These are phyloP conservation scores for Blastosporella zonata DNA, from an alignment of 1,284 basidiomycete genomes.

Conservation along the genomic window DNA sequence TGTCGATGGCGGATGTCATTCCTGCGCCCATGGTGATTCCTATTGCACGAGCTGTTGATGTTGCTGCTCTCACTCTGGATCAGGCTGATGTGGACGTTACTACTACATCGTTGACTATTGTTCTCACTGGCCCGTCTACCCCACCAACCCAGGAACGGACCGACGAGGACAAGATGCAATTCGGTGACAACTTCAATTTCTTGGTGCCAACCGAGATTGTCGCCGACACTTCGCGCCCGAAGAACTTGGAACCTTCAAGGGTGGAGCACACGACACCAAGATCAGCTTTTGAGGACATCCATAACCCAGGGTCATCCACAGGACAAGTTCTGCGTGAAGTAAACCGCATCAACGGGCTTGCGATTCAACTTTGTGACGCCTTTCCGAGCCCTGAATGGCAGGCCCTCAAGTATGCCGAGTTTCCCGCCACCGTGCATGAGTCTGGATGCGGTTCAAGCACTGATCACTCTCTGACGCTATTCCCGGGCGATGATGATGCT, in stretches of 20 bases:
- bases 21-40: not conserved
- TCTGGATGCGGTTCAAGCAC: not conserved
- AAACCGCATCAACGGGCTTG: not conserved
- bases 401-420: too few relatives aligned
- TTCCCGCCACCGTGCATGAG: too few relatives aligned
- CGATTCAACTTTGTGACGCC: not conserved
- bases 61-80: not conserved
- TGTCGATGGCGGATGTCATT: conserved; percentile 18
- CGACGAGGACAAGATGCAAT: not conserved
- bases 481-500: not conserved
- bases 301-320: not conserved
- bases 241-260: not conserved
- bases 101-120: conserved; percentile 14
- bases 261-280: not conserved
- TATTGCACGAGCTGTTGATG: not conserved
- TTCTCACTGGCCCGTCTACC: conserved; percentile 19
- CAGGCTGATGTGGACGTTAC: not conserved
- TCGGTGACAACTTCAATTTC: not conserved
- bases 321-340: not conserved
- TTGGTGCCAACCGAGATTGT: not conserved
- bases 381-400: too few relatives aligned
- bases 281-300: conserved; percentile 6
- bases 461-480: not conserved
- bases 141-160: conserved; percentile 8
- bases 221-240: not conserved